Conservation (phyloP, 306 rosid genomes). For the Gleditsia sinensis region DNA sequence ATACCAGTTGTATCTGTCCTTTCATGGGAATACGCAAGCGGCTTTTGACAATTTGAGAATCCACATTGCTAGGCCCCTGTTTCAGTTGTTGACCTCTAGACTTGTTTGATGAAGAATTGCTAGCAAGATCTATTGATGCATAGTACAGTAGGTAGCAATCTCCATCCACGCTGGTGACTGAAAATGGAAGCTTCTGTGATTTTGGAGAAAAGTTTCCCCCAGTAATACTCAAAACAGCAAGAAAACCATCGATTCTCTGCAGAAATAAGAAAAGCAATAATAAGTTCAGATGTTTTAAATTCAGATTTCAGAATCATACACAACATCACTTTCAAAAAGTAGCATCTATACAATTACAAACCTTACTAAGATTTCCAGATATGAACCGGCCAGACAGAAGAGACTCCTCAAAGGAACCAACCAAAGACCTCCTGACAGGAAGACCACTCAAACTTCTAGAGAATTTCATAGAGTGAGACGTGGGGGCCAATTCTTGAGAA, state of each 20-base stretch:
- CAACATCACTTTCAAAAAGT: slow-evolving; percentile 19
- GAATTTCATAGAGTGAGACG: slow-evolving; percentile 50
- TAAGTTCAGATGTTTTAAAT: slow-evolving; percentile 21
- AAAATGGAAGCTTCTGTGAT: slow-evolving; percentile 91
- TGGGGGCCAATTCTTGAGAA: slow-evolving; percentile 51
- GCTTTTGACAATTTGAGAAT: slow-evolving; percentile 65
- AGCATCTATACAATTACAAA: slow-evolving; percentile 41
- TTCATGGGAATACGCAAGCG: slow-evolving; percentile 85
- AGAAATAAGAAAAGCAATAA: slow-evolving; percentile 27
- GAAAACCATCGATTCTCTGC: slow-evolving; percentile 87
- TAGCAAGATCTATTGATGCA: slow-evolving; percentile 72
- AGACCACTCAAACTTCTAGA: slow-evolving; percentile 80
- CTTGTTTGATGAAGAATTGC: slow-evolving; percentile 57
- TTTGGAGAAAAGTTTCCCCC: slow-evolving; percentile 91
- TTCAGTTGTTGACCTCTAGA: slow-evolving; percentile 55
- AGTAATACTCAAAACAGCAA: slow-evolving; percentile 76
- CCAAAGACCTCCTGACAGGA: slow-evolving; percentile 80
- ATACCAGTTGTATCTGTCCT: slow-evolving; percentile 92
- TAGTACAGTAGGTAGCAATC: slow-evolving; percentile 78
- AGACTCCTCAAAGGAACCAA: slow-evolving; percentile 97
- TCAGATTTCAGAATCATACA: not conserved
- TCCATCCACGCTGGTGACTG: slow-evolving; percentile 88
- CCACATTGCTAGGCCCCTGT: slow-evolving; percentile 58
- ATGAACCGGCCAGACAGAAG: slow-evolving; percentile 84
- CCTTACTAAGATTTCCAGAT: slow-evolving; percentile 68